These are phyloP conservation scores for Moesziomyces globuligerus DNA, from an alignment of 1,284 basidiomycete genomes.

Conservation along the genomic window DNA sequence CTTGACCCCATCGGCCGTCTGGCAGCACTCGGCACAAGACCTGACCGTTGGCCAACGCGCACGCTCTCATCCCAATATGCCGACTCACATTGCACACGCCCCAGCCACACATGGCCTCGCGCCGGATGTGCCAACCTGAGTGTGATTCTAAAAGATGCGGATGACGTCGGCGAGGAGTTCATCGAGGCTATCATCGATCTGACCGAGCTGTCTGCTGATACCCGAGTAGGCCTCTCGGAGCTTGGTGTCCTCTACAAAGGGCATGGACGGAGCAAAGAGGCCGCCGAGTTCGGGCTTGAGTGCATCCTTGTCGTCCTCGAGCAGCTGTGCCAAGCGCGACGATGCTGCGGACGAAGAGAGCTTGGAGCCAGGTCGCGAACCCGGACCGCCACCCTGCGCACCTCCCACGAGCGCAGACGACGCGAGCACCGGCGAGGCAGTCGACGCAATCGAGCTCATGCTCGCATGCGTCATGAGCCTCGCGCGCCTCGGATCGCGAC, in stretches of 20 bases:
- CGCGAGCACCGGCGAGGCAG: slow-evolving; percentile 13
- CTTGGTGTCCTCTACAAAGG: slow-evolving; percentile 38
- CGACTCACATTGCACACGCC: no score
- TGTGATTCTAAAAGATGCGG: slow-evolving; percentile 25
- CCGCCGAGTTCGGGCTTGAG: slow-evolving; percentile 44
- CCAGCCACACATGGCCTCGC: no score
- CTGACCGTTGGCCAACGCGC: no score
- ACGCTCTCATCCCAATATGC: no score
- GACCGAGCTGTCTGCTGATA: slow-evolving; percentile 31
- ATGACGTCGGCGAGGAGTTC: slow-evolving; percentile 39
- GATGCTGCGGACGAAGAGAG: slow-evolving; percentile 15
- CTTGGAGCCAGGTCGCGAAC: slow-evolving; percentile 26
- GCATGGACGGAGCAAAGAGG: slow-evolving; percentile 46
- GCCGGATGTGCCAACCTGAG: no score
- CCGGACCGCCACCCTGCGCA: background rate
- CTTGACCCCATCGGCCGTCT: no score
- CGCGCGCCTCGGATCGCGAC: slow-evolving; percentile 39
- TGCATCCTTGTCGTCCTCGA: slow-evolving; percentile 21
- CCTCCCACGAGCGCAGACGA: slow-evolving; percentile 1
- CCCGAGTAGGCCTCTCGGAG: slow-evolving; percentile 36
- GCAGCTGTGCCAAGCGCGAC: slow-evolving; percentile 1
- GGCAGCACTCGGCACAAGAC: no score
- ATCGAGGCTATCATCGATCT: slow-evolving; percentile 43
- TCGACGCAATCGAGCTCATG: slow-evolving; percentile 21
- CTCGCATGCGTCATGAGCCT: slow-evolving; percentile 28